Evolutionary conservation across 2,329 filamentous ascomycete genomes (phyloP), one percentile per base, ranked within the genome.

Genomic region (Polytolypa hystricis): DNA sequence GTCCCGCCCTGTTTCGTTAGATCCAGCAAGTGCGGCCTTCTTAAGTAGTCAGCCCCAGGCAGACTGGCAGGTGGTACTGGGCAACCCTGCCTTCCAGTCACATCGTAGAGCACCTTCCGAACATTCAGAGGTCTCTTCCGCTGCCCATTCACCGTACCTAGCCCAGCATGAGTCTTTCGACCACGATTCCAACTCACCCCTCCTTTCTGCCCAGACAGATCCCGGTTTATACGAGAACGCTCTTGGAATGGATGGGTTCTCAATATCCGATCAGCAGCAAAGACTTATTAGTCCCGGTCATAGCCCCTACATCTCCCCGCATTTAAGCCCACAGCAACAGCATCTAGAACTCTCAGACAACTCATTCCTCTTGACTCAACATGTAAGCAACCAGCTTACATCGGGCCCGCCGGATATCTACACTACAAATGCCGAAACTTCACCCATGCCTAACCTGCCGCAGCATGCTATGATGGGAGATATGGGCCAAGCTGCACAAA

Each of bases 21-120:
- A 78, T 44, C 76, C 76, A 4, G 64, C 67, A 5, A 75, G 65
- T 45, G 72, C 74, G 2, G 71, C 73, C 33, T 79, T 71, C 47
- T 64, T 70, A 29, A 67, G 70, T 43, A 61, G 60, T 11, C 62
- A 65, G 36, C 56, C 63, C 30, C 62, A 65, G 33, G 62, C 63
- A 30, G 76, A 81, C 43, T 81, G 77, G 76, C 58, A 62, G 39
- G 65, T 66, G 21, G 62, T 70, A 53, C 57, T 69, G 42, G 67
- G 65, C 52, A 71, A 71, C 47, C 61, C 65, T 25, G 64, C 68
- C 41, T 95, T 93, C 53, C 80, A 84, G 47, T 70, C 74, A n/a
- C 89, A 95, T 55, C 74, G 86, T 48, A 77, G 87, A 51, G 79
- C 76, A 25, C 83, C 84, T 1, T 95, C 87, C n/a, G 89, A 95